These are phyloP conservation scores for Chrysophaeum taylorii DNA, from an alignment of 352 stramenopile genomes.

Conservation along the genomic window DNA sequence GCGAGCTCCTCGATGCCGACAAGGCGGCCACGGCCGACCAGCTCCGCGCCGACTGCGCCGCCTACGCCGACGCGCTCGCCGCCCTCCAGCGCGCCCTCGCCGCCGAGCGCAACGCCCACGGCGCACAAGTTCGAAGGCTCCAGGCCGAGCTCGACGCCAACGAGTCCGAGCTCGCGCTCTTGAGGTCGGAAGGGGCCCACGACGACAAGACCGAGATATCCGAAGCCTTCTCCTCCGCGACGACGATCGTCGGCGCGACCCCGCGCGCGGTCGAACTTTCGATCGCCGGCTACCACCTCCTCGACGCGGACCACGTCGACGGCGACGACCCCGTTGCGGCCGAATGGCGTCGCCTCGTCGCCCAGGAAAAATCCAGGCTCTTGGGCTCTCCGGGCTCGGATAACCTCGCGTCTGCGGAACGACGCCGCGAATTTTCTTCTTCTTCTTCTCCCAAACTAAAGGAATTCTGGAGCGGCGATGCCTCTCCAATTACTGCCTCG, in stretches of 20 bases:
- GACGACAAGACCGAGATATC: not conserved
- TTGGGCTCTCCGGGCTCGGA: too few species aligned
- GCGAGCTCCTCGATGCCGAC: not conserved
- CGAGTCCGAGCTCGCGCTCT: not conserved
- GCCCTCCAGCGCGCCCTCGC: not conserved
- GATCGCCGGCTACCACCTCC: not conserved
- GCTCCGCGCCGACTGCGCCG: not conserved
- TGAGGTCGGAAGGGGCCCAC: not conserved
- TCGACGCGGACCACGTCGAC: not conserved
- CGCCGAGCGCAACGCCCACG: slow-evolving; percentile 1
- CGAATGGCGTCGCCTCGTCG: slow-evolving; percentile 5
- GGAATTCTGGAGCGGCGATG: too few species aligned
- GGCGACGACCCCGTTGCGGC: not conserved
- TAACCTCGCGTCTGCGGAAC: too few species aligned
- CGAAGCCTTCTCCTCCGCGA: not conserved
- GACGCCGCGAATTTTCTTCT: too few species aligned
- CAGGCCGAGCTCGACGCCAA: slow-evolving; percentile 10
- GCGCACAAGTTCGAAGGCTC: not conserved
- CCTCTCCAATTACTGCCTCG: too few species aligned
- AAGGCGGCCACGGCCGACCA: not conserved
- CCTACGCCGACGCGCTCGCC: not conserved
- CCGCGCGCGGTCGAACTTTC: not conserved
- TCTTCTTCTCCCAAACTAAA: too few species aligned
- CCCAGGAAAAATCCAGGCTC: not conserved
- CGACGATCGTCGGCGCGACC: not conserved